phyloP scores from a whole-genome alignment of 441 rosid genomes.

The California macrophylla region DNA sequence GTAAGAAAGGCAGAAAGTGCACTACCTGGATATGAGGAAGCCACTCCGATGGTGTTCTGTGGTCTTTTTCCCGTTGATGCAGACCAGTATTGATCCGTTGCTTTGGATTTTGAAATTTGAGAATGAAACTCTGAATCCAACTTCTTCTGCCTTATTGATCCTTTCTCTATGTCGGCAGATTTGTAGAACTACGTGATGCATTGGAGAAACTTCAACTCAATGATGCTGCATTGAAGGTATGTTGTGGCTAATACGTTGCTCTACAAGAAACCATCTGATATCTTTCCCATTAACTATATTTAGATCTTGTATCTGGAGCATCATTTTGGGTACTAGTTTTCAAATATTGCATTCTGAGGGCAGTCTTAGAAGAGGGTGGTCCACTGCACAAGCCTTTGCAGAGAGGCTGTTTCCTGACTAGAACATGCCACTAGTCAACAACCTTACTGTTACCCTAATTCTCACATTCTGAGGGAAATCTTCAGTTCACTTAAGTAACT shows the following conservation, averaged over 20 bases:
- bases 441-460: neutral
- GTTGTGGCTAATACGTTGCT: neutral
- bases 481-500: neutral
- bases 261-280: neutral
- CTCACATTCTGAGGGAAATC: neutral
- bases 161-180: slow-evolving; percentile 40
- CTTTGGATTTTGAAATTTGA: slow-evolving; percentile 8
- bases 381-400: neutral
- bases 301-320: neutral
- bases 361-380: too few relatives aligned
- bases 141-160: slow-evolving; percentile 16
- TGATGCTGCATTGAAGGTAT: slow-evolving; percentile 91
- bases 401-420: neutral
- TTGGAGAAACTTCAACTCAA: slow-evolving; percentile 89
- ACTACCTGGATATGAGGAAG: slow-evolving; percentile 90
- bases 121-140: slow-evolving; percentile 5
- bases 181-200: slow-evolving; percentile 85
- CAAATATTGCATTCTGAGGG: neutral
- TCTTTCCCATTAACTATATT: neutral
- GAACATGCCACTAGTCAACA: neutral
- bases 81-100: slow-evolving; percentile 58
- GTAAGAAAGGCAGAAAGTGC: slow-evolving; percentile 63
- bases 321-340: neutral
- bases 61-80: slow-evolving; percentile 98
- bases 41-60: slow-evolving; percentile 95